Percentiles rank a stretch among this genome's conserved stretches.
phyloP scores from a whole-genome alignment of 495 filamentous ascomycete species.

The Penicillium lagena region DNA sequence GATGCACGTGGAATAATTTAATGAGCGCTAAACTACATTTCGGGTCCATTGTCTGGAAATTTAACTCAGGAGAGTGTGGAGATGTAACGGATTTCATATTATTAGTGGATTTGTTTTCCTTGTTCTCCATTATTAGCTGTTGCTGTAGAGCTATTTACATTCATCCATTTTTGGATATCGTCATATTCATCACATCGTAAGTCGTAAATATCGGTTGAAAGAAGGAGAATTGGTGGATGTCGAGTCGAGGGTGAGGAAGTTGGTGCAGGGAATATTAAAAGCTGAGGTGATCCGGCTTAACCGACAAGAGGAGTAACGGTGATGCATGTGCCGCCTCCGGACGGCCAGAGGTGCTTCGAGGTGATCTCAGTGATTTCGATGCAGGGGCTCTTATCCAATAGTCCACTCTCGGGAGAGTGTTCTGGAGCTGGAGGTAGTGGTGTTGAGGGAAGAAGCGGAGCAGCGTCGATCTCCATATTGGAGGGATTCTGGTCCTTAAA shows the following conservation, averaged over 20 bases:
- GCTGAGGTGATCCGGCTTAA: background rate
- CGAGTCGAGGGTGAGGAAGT: background rate
- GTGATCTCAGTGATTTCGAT: constrained; percentile 9
- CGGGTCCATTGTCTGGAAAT: too few species aligned
- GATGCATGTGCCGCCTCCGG: constrained; percentile 6
- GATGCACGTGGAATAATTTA: too few species aligned
- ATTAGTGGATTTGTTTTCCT: too few species aligned
- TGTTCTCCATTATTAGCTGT: background rate
- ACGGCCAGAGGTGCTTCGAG: constrained; percentile 13
- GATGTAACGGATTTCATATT: too few species aligned
- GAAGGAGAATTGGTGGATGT: background rate
- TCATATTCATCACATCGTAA: constrained; percentile 10
- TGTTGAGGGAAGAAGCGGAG: background rate
- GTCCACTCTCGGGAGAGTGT: constrained; percentile 5
- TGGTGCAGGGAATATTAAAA: background rate
- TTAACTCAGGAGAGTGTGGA: too few species aligned
- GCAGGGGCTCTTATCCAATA: constrained; percentile 7
- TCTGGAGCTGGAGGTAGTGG: background rate
- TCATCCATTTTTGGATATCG: constrained; percentile 8
- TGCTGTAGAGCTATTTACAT: constrained; percentile 14
- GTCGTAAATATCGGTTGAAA: constrained; percentile 8
- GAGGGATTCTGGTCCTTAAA: constrained; percentile 5
- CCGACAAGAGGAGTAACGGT: constrained; percentile 10
- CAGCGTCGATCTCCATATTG: constrained; percentile 1
- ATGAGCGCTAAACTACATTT: too few species aligned